Evolutionary conservation across 495 filamentous ascomycete species (phyloP), one percentile per base, ranked within the genome.

Genomic region (Melanomma pulvis-pyrius): DNA sequence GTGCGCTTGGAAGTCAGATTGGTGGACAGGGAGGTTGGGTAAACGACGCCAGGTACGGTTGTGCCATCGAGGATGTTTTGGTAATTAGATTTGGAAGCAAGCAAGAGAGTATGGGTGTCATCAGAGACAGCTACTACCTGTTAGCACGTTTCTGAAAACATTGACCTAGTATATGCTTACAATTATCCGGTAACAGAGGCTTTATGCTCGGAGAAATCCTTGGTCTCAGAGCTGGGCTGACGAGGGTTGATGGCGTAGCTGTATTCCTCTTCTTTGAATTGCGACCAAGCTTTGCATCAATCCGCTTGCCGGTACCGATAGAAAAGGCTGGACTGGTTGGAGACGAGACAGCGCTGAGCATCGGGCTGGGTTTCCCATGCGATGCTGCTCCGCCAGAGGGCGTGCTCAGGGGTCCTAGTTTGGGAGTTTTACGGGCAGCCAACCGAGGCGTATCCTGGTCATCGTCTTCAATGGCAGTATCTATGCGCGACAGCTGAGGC

Each of bases 31-130:
- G 91, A 89, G 69, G 91, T 90, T 0, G 94, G 94, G 67, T 97
- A 98, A 0, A 87, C 90, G 25, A 98, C 89, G 12, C 94, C 94
- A 0, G 91, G 92, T 4, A 96, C 86, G 47, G 89, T 86, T 44
- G 89, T 98, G 47, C 94, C 94, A 74, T 98, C 93, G 28, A 98
- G 78, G 58, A 98, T 94, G 72, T 97, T 94, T 74, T 98, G 94
- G 73, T 98, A 98, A 74, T 98, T 98, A 21, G 92, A 97, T 73
- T 97, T 97, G 32, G 90, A 90, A 12, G 93, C 91, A 24, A 98
- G 82, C 49, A 97, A 83, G 25, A 93, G 85, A 17, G 93, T 92
- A 17, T 93, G 91, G 0, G 90, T 85, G 67, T 96, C 82, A 50
- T 85, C 84, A n/a, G 83, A 78, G 46, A 88, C 73, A 41, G 78